Conservation (phyloP, 2,329 filamentous ascomycete genomes). For the Neonectria magnoliae region DNA sequence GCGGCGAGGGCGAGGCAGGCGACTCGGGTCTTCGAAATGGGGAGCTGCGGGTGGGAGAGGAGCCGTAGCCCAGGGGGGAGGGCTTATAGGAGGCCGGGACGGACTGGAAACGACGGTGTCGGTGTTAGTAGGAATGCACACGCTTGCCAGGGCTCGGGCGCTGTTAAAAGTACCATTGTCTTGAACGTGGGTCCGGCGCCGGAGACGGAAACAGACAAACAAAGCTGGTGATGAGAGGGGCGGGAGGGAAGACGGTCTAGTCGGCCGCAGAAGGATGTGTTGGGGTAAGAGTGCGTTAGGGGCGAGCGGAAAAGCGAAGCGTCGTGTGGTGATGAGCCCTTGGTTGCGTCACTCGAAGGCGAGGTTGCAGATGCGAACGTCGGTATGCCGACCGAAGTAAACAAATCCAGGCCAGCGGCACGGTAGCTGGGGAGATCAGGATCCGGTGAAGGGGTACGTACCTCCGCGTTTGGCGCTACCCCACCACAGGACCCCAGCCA, state of each 20-base stretch:
- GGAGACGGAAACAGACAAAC: conserved; percentile 32
- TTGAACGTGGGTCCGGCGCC: conserved; percentile 40
- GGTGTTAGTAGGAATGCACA: conserved; percentile 41
- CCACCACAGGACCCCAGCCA: conserved; percentile 10
- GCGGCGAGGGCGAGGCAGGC: conserved; percentile 71
- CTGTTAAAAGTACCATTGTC: conserved; percentile 47
- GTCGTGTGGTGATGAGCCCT: conserved; percentile 23
- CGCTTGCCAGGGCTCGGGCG: conserved; percentile 37
- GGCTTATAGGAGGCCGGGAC: conserved; percentile 72
- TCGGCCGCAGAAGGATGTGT: conserved; percentile 1
- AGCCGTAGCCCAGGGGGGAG: conserved; percentile 76
- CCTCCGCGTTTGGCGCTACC: neutral
- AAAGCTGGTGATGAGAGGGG: conserved; percentile 24
- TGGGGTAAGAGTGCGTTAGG: conserved; percentile 4
- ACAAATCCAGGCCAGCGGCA: conserved; percentile 30
- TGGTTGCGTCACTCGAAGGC: conserved; percentile 30
- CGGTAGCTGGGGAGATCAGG: conserved; percentile 38
- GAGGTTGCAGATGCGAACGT: conserved; percentile 33
- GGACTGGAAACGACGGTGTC: conserved; percentile 54
- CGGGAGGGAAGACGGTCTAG: conserved; percentile 11
- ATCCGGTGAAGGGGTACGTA: neutral
- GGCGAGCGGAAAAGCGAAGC: conserved; percentile 9
- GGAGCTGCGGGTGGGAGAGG: conserved; percentile 67
- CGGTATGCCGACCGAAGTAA: conserved; percentile 36
- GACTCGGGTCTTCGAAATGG: conserved; percentile 72